These are phyloP conservation scores for Penstemon davidsonii DNA, from an alignment of 257 asterid genomes.

Conservation along the genomic window DNA sequence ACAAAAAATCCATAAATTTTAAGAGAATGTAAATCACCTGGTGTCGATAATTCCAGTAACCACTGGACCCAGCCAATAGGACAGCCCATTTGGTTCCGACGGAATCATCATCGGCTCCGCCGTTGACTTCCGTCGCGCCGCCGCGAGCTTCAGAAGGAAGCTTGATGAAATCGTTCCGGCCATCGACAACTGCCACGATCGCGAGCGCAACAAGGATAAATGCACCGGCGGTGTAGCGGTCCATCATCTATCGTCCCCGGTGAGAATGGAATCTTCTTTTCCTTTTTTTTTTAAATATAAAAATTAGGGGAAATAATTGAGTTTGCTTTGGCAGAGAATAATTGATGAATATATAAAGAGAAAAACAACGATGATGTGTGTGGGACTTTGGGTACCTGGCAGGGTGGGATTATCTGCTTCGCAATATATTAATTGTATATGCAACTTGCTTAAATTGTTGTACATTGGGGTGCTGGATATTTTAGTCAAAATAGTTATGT, in stretches of 20 bases:
- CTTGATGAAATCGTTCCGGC: slow-evolving; percentile 54
- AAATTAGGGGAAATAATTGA: slow-evolving; percentile 1
- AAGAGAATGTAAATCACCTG: slow-evolving; percentile 54
- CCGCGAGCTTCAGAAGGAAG: slow-evolving; percentile 62
- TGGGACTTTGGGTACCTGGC: background rate
- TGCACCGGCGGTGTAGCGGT: slow-evolving; percentile 46
- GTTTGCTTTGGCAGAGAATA: background rate
- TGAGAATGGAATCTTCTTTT: background rate
- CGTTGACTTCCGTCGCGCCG: slow-evolving; percentile 33
- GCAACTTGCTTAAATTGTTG: no score
- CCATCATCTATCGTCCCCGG: slow-evolving; percentile 34
- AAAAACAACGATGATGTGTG: slow-evolving; percentile 12
- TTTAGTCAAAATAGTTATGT: no score
- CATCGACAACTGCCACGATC: slow-evolving; percentile 45
- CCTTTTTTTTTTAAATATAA: background rate
- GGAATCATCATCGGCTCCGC: slow-evolving; percentile 47
- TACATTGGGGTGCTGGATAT: no score
- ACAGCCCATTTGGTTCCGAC: slow-evolving; percentile 97
- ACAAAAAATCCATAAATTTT: background rate
- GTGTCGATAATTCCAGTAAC: slow-evolving; percentile 95
- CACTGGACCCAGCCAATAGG: slow-evolving; percentile 84
- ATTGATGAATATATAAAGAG: slow-evolving; percentile 25
- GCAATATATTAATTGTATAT: background rate
- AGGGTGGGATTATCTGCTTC: slow-evolving; percentile 29
- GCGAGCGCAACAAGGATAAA: slow-evolving; percentile 51